Evolutionary conservation across 345 rosid genomes (phyloP), one percentile per base, ranked within the genome.

Genomic region (Corchorus olitorius): DNA sequence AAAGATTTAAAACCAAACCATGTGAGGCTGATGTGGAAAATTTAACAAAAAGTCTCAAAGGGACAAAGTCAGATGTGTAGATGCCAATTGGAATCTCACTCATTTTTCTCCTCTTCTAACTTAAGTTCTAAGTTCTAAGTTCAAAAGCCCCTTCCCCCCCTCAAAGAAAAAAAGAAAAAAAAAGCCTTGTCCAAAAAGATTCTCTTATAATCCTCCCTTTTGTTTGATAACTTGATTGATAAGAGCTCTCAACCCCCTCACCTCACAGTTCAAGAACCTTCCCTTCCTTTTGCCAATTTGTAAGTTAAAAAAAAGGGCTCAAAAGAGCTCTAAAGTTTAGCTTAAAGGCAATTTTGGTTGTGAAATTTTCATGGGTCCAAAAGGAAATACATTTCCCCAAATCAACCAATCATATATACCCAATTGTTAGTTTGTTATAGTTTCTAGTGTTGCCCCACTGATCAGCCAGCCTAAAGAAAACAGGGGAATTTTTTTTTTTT

Each of bases 11-110:
- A 68, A 22, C 77, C 56, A 68, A 63, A 41, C 52, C 79, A 82
- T 82, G 84, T 72, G 82, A 33, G 41, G 76, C 70, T 65, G 79
- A 75, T 52, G 76, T 71, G 84, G 77, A 65, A 75, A 69, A 46
- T 39, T 39, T 39, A 39, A 39, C 43, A 3, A 12, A 27, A 41
- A 10, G 37, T 13, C 35, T 65, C 45, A 65, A 65, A 39, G n/a
- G n/a, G 6, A n/a, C 16, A 46, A 74, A 17, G 45, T 54, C 10
- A n/a, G 52, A 35, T 55, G 60, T 50, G 70, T 48, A 15, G 56
- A 41, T 65, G 72, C 73, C 55, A 1, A 41, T 39, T 34, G 33
- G 75, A 66, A 35, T 76, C 60, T 35, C 16, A 6, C 27, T 13
- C 3, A 1, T 35, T 15, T 33, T 33, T 17, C 15, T 49, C 33